Evolutionary conservation across 192 early-diverging fungal genomes (phyloP), one percentile per base, ranked within the genome.

Genomic region (Kickxella alabastrina): DNA sequence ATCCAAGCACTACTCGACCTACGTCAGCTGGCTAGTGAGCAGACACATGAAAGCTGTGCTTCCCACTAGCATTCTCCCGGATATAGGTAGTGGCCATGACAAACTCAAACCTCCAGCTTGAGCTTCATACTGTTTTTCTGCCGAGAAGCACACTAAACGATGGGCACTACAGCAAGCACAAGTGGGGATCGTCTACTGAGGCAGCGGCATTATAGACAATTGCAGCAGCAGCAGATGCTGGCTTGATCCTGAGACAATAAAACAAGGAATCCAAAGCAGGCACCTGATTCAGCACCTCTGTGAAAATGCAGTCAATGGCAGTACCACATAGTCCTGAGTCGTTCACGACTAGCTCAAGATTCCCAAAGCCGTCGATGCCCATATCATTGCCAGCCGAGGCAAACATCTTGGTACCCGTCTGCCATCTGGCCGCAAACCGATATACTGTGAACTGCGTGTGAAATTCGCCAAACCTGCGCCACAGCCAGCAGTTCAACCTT

Each of bases 1-100:
- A 36, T 69, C 57, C 3, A 66, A 55, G 57, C 65, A 75, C 72
- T 66, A 75, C 2, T 66, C 72, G 19, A 75, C 29, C 42, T 75
- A 66, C n/a, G 69, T 34, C 31, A 68, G 38, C 1, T 65, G 66
- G 2, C 43, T 14, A 2, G 72, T 58, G 49, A 75, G 48, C 25
- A 75, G 45, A 36, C 57, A 65, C 61, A 12, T 59, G 38, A 51
- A 68, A 75, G 10, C 60, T 42, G 31, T 75, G 72, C 13, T 59
- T 44, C 18, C 72, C 72, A 41, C 72, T 66, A 35, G 57, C 49
- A 6, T 54, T 56, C 4, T 66, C 66, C 17, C 65, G 60, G 17
- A 75, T 35, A 9, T 61, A 65, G 9, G 57, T 59, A 49, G 52
- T 38, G 50, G 49, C 62, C 10, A 65, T 41, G 35, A 55, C 62